Evolutionary conservation across 768 basidiomycete genomes (phyloP).

Genomic region (Tulasnella sp.): DNA sequence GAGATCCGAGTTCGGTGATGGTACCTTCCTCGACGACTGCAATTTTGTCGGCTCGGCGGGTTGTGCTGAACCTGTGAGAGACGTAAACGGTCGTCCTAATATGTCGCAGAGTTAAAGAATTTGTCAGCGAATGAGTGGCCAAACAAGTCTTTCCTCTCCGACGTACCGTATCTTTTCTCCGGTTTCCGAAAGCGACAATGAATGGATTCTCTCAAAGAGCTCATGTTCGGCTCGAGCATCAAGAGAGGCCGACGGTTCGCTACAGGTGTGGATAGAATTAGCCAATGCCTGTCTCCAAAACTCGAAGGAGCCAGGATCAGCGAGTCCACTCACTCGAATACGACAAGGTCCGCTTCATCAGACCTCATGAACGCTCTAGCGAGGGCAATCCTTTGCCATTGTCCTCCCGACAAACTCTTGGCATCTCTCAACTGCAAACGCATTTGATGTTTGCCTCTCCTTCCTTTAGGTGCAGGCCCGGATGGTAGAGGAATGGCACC

Average conservation of each 20-base stretch:
- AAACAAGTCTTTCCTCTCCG: not conserved
- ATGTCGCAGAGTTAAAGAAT: not conserved
- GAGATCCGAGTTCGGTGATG: slow-evolving; percentile 35
- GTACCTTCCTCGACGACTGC: slow-evolving; percentile 34
- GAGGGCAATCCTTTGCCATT: slow-evolving; percentile 87
- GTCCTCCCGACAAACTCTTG: slow-evolving; percentile 26
- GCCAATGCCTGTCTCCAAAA: not conserved
- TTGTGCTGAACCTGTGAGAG: slow-evolving; percentile 76
- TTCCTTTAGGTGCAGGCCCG: not conserved
- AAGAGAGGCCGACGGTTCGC: slow-evolving; percentile 37
- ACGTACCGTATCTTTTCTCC: slow-evolving; percentile 43
- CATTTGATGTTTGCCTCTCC: slow-evolving; percentile 10
- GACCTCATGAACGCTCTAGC: slow-evolving; percentile 86
- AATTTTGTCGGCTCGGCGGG: slow-evolving; percentile 71
- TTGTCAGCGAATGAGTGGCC: slow-evolving; percentile 33
- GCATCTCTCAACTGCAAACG: slow-evolving; percentile 14
- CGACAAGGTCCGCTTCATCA: slow-evolving; percentile 61
- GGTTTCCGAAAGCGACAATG: slow-evolving; percentile 34
- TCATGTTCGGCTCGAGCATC: slow-evolving; percentile 60
- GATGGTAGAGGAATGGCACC: not conserved
- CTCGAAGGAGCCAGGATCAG: not conserved
- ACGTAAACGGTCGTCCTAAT: slow-evolving; percentile 68
- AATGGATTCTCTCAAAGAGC: slow-evolving; percentile 56
- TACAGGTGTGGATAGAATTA: not conserved
- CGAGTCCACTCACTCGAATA: slow-evolving; percentile 75